Conservation (phyloP, 176 grass and related monocot species). For the Aegilops longissima region DNA sequence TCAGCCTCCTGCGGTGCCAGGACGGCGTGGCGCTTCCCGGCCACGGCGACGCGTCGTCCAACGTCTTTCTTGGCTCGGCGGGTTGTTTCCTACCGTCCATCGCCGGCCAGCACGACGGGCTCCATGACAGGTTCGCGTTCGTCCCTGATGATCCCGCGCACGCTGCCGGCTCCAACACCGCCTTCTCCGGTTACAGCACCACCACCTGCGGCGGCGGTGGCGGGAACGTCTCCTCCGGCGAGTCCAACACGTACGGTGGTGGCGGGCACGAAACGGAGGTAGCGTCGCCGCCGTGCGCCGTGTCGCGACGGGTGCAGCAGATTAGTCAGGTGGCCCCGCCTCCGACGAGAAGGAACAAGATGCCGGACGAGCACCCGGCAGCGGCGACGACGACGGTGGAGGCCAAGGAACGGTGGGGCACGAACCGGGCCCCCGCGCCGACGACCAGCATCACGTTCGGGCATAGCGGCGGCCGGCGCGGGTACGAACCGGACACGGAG, state of each 20-base stretch:
- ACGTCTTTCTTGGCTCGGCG: slow-evolving; percentile 1
- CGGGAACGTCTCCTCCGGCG: slow-evolving; percentile 53
- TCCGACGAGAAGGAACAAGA: slow-evolving; percentile 9
- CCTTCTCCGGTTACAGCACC: slow-evolving; percentile 50
- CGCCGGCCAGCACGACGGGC: background rate
- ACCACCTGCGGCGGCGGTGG: slow-evolving; percentile 32
- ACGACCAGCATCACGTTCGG: slow-evolving; percentile 37
- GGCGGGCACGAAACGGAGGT: slow-evolving; percentile 38
- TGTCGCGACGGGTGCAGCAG: background rate
- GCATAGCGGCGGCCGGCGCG: background rate
- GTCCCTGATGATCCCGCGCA: background rate
- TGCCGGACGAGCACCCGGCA: background rate
- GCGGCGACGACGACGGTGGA: background rate
- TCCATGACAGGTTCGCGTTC: slow-evolving; percentile 26
- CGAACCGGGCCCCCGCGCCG: background rate
- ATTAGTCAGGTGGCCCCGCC: background rate
- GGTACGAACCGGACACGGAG: slow-evolving; percentile 33
- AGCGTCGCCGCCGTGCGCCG: slow-evolving; percentile 27
- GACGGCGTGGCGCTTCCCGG: background rate
- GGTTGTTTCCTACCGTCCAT: slow-evolving; percentile 9
- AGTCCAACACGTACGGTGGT: slow-evolving; percentile 38
- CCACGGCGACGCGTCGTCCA: background rate
- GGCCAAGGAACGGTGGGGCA: background rate
- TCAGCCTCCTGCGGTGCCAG: slow-evolving; percentile 10
- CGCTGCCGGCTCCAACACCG: slow-evolving; percentile 20